These are phyloP conservation scores for Mycotypha africana DNA, from an alignment of 371 early-diverging fungal genomes.

Conservation along the genomic window DNA sequence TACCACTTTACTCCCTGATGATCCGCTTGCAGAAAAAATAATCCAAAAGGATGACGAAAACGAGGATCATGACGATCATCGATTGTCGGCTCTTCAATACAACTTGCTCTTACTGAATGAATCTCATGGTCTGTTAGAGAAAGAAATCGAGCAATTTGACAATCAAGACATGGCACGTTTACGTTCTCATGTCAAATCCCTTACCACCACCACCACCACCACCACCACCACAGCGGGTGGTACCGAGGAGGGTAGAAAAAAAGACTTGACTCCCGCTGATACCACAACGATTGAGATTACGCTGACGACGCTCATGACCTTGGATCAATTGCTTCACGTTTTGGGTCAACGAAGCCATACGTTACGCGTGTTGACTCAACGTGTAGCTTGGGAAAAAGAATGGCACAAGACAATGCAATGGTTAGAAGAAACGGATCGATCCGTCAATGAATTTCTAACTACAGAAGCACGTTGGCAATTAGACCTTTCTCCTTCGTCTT, in stretches of 20 bases:
- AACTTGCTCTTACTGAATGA: constrained; percentile 30
- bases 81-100: constrained; percentile 18
- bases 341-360: constrained; percentile 30
- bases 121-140: constrained; percentile 31
- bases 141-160: constrained; percentile 44
- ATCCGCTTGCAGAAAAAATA: constrained; percentile 20
- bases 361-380: constrained; percentile 28
- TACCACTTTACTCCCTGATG: too few relatives aligned
- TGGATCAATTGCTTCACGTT: constrained; percentile 37
- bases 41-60: too few relatives aligned
- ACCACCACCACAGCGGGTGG: too few relatives aligned
- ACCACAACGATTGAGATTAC: constrained; percentile 52
- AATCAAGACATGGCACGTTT: constrained; percentile 48
- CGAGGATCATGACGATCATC: too few relatives aligned
- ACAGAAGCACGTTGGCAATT: constrained; percentile 33
- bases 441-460: constrained; percentile 25
- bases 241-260: constrained; percentile 20
- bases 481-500: too few relatives aligned
- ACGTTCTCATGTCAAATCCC: constrained; percentile 46
- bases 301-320: constrained; percentile 35
- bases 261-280: constrained; percentile 51
- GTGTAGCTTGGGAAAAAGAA: constrained; percentile 46
- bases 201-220: constrained; percentile 25
- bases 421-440: constrained; percentile 23
- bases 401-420: constrained; percentile 23